Base-by-base conservation (phyloP, 352 stramenopile species). In the Globisporangium middletonii region DNA sequence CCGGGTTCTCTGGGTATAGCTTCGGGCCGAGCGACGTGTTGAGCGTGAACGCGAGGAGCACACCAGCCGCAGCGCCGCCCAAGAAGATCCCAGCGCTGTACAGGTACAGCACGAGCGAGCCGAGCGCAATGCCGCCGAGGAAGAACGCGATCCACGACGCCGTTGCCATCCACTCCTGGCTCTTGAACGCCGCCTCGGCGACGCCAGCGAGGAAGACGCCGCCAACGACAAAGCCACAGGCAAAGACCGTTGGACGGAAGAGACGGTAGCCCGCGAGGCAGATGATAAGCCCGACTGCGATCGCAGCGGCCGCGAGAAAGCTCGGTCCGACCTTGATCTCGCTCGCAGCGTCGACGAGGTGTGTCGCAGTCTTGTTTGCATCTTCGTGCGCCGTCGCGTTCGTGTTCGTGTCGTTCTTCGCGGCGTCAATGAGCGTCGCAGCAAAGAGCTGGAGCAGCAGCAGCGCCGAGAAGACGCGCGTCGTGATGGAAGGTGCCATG, bases 131-230 rank as follows among this genome's bases (percentile, higher is more conserved):
- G 7, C 75, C 75, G 11, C 67, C 72, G 7, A 69, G 60, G 12
- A 79, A 59, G 52, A 84, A 84, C 12, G 67, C 71, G 43, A 84
- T 67, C 72, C 73, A 83, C n/a, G 71, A 81, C 15, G 67, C 72
- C 7, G 67, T 71, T 6, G 55, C 69, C 53, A 82, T 77, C 61
- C 60, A 79, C 55, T 62, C 27, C 23, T 59, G 48, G 12, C 43
- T 59, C 38, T 55, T 57, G 57, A 79, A 77, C 38, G 56, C 49
- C 23, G 68, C 64, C 48, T 82, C 70, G 30, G 76, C 67, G 7
- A 77, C 55, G 8, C 68, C 47, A 0, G 64, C 53, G 47, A 78
- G 50, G 51, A 79, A 60, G n/a, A 80, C 50, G 23, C 73, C 73
- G 50, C 68, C 71, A n/a, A 67, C 55, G 19, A 75, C 41, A 35